phyloP scores from a whole-genome alignment of 352 stramenopile genomes.

The Peronospora belbahrii region DNA sequence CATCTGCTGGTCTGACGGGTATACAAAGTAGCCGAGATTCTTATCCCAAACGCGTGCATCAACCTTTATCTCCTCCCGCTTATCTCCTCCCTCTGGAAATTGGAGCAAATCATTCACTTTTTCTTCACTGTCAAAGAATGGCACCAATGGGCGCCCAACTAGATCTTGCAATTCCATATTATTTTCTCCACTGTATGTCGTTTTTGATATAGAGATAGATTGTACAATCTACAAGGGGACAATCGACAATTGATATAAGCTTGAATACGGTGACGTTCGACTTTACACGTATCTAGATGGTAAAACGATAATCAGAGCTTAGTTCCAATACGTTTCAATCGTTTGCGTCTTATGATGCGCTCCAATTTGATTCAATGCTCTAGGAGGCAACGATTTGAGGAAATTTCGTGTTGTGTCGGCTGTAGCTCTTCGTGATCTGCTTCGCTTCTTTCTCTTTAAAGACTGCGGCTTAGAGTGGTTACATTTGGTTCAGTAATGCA shows the following conservation, averaged over 20 bases:
- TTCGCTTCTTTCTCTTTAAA: conserved; percentile 10
- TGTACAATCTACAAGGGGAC: conserved; percentile 9
- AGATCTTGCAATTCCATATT: conserved; percentile 35
- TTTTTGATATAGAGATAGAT: conserved; percentile 10
- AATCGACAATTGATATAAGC: neutral
- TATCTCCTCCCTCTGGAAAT: conserved; percentile 26
- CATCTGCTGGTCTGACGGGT: conserved; percentile 39
- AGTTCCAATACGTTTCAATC: conserved; percentile 2
- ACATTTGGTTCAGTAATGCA: conserved; percentile 9
- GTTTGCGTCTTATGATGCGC: conserved; percentile 7
- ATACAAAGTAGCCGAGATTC: conserved; percentile 78
- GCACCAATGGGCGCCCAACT: conserved; percentile 61
- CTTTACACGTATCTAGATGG: neutral
- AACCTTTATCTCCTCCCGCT: conserved; percentile 56
- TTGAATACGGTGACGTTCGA: neutral
- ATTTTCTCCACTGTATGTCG: conserved; percentile 8
- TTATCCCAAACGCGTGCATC: conserved; percentile 82
- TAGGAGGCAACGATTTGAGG: too few relatives aligned
- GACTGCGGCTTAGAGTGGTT: conserved; percentile 9
- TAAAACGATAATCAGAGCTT: conserved; percentile 6
- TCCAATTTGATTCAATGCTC: conserved; percentile 1
- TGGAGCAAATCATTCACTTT: conserved; percentile 64
- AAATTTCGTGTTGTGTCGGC: conserved; percentile 15
- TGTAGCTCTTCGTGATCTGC: conserved; percentile 10
- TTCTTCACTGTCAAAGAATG: conserved; percentile 66